phyloP scores from a whole-genome alignment of 768 basidiomycete genomes.

The Pisolithus sp. region DNA sequence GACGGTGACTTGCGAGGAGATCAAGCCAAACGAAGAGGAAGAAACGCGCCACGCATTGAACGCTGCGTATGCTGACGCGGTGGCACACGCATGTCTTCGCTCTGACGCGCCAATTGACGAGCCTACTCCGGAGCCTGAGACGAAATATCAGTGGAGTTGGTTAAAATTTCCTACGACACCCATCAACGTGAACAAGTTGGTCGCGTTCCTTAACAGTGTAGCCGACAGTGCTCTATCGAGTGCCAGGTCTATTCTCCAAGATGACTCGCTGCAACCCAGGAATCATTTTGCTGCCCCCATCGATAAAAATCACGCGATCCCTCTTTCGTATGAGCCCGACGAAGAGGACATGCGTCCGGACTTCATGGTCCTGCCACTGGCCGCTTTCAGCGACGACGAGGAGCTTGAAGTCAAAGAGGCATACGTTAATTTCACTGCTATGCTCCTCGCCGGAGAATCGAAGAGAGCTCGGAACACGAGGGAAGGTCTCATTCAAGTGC shows the following conservation, averaged over 20 bases:
- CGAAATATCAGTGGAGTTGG: too few species aligned
- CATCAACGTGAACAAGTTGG: background rate
- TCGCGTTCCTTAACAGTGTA: background rate
- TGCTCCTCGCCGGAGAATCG: background rate
- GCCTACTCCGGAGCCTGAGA: background rate
- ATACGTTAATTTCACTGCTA: conserved; percentile 3
- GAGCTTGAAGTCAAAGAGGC: background rate
- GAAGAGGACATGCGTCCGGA: conserved; percentile 3
- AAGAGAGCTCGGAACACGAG: background rate
- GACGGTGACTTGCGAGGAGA: background rate
- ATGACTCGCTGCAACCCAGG: background rate
- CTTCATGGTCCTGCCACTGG: conserved; percentile 1
- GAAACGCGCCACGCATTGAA: background rate
- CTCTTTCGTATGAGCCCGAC: conserved; percentile 2
- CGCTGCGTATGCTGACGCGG: conserved; percentile 1
- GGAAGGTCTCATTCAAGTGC: background rate
- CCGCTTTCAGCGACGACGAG: background rate
- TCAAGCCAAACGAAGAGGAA: background rate
- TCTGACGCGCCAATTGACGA: background rate
- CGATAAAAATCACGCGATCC: background rate
- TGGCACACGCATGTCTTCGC: background rate
- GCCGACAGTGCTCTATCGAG: background rate
- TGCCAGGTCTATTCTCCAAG: background rate
- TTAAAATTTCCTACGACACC: too few species aligned
- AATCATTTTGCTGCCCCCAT: conserved; percentile 3